Base-by-base conservation (phyloP, 2,329 filamentous ascomycete species). In the Harringtonia lauricola region DNA sequence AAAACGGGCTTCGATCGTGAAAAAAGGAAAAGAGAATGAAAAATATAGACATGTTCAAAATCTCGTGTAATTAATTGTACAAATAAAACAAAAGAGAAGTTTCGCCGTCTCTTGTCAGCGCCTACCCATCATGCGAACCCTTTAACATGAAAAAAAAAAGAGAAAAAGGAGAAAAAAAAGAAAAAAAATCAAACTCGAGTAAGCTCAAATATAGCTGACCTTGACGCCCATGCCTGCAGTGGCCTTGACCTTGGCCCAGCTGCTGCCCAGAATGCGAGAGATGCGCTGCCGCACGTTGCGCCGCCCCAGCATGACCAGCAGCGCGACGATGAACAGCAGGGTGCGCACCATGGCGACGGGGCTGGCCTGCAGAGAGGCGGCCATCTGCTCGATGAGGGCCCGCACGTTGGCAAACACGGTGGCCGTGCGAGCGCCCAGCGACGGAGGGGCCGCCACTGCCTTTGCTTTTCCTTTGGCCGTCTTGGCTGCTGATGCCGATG, bases 141-240 rank as follows among this genome's bases (percentile, higher is more conserved):
- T 6, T 26, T 26, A 26, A 26, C 24, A 6, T 10, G 24, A 7
- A 26, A 10, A 26, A 26, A 26, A 6, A 26, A 26, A n/a, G n/a
- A n/a, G n/a, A 10, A 26, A 26, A 26, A 26, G 24, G 10, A 26
- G 10, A 26, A 26, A 26, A 10, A 26, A 26, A 26, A 26, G 10
- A 26, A 26, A 10, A 26, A 13, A 31, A n/a, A 31, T 5, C 7
- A 13, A 34, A 17, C 9, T 70, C 64, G 95, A 47, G 96, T 94
- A 13, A 34, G 10, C 9, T 70, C 64, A 96, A 47, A 98, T 94
- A 65, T 96, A 96, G 60, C 85, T 94, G 56, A 96, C 89, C 67
- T 95, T 96, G 50, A 94, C 85, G 2, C 90, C 92, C 90, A 96
- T 96, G 2, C 89, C 89, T 5, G 90, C 81, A 1, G 92, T 96